Base-by-base conservation (phyloP, 768 basidiomycete species). In the Hortiboletus flavorubellus region DNA sequence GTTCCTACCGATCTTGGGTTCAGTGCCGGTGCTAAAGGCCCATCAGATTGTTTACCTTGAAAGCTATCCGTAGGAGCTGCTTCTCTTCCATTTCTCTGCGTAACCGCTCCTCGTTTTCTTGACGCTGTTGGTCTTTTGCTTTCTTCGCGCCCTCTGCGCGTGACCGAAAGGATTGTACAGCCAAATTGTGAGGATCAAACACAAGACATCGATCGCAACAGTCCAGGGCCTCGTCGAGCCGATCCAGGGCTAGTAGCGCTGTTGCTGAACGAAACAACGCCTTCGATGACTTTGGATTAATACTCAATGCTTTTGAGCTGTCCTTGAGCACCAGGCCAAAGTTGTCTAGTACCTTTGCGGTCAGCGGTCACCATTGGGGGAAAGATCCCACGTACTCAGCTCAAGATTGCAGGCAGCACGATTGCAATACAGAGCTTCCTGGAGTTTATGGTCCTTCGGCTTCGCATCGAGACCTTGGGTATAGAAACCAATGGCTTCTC, bases 391-490 rank as follows among this genome's bases (percentile, higher is more conserved):
- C 87, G 64, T 60, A 93, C 93, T 75, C 18, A 95, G 79, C 68
- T 92, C 91, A 16, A 98, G 78, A 66, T 98, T 95, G 59, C 92
- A 95, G 8, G 93, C 95, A 5, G 96, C 93, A 40, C 95, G 83
- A 71, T 99, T 99, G 66, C 86, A 85, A 42, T 91, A 74, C 21
- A 99, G 75, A 0, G 85, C 85, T 59, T 88, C 87, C 43, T 75
- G 74, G 10, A 92, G 63, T 14, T 61, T 57, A 8, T 59, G 53
- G 59, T 91, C 84, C 29, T 82, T 80, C 10, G 94, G 91, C 53
- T 89, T 84, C 18, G 89, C 91, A 53, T 94, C 91, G 26, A 98
- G 63, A 2, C 89, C 96, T 68, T 95, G 91, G 0, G 87, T 85
- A 69, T 98, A 99, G 69, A 98, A 97, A 1, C 85, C 83, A 8